These are phyloP conservation scores for Trichoderma sp. DNA, from an alignment of 2,329 filamentous ascomycete species.

Conservation along the genomic window DNA sequence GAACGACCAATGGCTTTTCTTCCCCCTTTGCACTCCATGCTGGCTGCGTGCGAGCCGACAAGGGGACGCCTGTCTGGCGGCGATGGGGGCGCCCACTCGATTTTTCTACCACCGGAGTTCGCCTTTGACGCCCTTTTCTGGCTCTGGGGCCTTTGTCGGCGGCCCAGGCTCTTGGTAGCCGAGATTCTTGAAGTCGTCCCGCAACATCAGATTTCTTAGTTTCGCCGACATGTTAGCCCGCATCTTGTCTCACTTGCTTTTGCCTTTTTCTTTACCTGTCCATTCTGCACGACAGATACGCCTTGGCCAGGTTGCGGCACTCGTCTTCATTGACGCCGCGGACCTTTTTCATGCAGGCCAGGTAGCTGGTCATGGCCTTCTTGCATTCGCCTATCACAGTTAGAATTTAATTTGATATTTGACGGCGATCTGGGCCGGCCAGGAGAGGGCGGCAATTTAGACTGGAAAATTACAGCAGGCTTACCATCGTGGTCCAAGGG, in stretches of 20 bases:
- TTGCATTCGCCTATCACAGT: slow-evolving; percentile 80
- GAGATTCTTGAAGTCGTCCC: slow-evolving; percentile 91
- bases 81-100: slow-evolving; percentile 14
- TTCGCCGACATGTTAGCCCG: slow-evolving; percentile 15
- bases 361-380: slow-evolving; percentile 80
- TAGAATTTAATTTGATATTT: background rate
- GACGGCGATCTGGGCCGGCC: background rate
- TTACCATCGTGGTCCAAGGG: slow-evolving; percentile 88
- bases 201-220: slow-evolving; percentile 87
- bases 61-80: slow-evolving; percentile 11
- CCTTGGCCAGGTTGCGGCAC: slow-evolving; percentile 84
- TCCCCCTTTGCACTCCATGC: slow-evolving; percentile 13
- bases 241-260: slow-evolving; percentile 7
- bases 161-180: slow-evolving; percentile 62
- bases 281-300: slow-evolving; percentile 91
- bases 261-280: slow-evolving; percentile 69
- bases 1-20: slow-evolving; percentile 20
- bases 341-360: slow-evolving; percentile 83
- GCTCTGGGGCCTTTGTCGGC: slow-evolving; percentile 34
- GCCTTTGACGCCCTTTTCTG: slow-evolving; percentile 45
- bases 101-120: slow-evolving; percentile 43
- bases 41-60: slow-evolving; percentile 2
- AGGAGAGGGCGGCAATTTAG: slow-evolving; percentile 4
- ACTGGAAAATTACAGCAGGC: slow-evolving; percentile 30
- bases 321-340: slow-evolving; percentile 84